Conservation (phyloP, 2,329 filamentous ascomycete species). For the Bipolaris gigantea region DNA sequence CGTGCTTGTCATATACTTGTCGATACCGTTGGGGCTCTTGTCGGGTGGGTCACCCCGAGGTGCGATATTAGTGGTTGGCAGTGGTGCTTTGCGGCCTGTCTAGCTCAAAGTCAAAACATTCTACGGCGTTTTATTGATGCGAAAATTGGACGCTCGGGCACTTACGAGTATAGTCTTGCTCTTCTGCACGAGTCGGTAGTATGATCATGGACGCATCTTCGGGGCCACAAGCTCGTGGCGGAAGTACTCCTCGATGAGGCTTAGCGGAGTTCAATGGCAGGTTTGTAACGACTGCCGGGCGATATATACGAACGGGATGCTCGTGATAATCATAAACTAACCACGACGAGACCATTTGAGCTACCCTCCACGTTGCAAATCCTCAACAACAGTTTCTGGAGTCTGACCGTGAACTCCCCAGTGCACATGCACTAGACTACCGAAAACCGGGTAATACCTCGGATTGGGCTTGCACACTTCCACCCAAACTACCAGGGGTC, state of each 20-base stretch:
- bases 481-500: not conserved
- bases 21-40: slow-evolving; percentile 3
- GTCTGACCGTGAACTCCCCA: not conserved
- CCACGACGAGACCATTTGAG: not conserved
- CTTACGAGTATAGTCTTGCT: not conserved
- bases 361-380: not conserved
- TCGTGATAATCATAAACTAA: not conserved
- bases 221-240: not conserved
- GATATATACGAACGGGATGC: not conserved
- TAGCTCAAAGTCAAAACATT: slow-evolving; percentile 3
- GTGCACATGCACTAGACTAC: not conserved
- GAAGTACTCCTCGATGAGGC: slow-evolving; percentile 2
- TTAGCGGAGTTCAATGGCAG: not conserved
- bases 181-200: not conserved
- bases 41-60: slow-evolving; percentile 14
- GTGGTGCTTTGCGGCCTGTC: not conserved
- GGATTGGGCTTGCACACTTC: too few species aligned
- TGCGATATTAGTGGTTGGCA: not conserved
- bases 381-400: not conserved
- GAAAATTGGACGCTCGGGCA: not conserved
- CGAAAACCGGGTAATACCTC: not conserved
- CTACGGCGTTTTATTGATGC: slow-evolving; percentile 13
- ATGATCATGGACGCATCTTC: not conserved
- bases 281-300: not conserved
- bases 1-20: slow-evolving; percentile 2